Conservation (phyloP, 305 asterid genomes). For the Fraxinus platypoda region DNA sequence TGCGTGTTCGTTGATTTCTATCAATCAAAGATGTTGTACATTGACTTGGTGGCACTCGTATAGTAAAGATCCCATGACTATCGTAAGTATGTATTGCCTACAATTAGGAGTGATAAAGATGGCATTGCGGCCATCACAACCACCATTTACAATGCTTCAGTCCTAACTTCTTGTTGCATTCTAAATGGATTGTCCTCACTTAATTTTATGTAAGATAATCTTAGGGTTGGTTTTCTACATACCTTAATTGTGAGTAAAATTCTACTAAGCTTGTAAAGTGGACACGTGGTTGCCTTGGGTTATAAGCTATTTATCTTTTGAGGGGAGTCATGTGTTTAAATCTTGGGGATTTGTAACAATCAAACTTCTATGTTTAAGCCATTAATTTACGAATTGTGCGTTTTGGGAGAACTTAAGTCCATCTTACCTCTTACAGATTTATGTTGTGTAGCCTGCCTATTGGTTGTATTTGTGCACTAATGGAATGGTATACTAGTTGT, state of each 20-base stretch:
- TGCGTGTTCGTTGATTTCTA: background rate
- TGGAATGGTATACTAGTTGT: too few species aligned
- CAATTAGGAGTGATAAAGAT: background rate
- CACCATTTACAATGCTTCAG: background rate
- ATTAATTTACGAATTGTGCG: too few species aligned
- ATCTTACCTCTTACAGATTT: too few species aligned
- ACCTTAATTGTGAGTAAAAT: background rate
- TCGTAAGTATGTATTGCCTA: background rate
- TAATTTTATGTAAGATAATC: too few species aligned
- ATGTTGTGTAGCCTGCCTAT: too few species aligned
- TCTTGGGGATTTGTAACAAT: too few species aligned
- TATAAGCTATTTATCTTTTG: too few species aligned
- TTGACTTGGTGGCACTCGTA: background rate
- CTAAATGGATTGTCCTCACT: background rate
- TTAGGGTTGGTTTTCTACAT: background rate
- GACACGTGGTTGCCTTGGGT: background rate
- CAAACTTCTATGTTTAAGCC: too few species aligned
- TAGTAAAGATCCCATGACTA: background rate
- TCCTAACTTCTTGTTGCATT: background rate
- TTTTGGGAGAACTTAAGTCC: too few species aligned
- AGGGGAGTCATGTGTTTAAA: too few species aligned
- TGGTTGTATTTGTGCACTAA: too few species aligned
- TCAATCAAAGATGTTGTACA: background rate
- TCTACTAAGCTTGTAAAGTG: background rate
- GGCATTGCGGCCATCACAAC: background rate